Evolutionary conservation across 2,329 filamentous ascomycete species (phyloP).

Genomic region (Fusarium metavorans): DNA sequence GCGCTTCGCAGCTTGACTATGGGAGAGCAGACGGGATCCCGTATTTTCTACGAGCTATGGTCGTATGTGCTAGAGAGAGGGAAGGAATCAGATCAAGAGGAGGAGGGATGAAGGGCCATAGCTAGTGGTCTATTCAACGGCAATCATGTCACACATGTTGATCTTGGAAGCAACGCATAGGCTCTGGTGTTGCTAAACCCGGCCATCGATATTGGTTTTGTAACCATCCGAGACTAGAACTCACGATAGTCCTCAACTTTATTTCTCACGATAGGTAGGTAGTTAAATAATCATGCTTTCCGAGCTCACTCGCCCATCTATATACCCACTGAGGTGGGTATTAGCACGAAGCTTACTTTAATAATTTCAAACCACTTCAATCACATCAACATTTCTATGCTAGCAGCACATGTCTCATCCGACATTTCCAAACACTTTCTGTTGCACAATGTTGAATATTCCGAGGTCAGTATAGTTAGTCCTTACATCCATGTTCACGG

Average conservation of each 20-base stretch:
- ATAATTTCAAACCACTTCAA: not conserved
- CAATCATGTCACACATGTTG: no score
- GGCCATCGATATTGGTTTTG: not conserved
- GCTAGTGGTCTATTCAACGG: not conserved
- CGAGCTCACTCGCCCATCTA: not conserved
- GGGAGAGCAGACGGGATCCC: conserved; percentile 7
- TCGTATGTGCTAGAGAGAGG: not conserved
- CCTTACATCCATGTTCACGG: not conserved
- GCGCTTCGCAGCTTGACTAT: conserved; percentile 7
- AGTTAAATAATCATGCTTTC: not conserved
- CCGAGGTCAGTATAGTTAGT: not conserved
- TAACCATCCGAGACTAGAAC: not conserved
- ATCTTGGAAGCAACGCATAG: no score
- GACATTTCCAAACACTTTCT: not conserved
- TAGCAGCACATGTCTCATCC: not conserved
- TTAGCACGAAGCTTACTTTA: not conserved
- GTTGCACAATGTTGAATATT: not conserved
- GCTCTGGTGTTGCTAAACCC: not conserved
- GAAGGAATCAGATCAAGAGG: not conserved
- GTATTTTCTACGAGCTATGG: conserved; percentile 11
- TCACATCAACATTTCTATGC: not conserved
- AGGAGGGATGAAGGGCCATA: not conserved
- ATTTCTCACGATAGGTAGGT: not conserved
- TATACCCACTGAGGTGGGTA: not conserved
- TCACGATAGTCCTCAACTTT: not conserved